Evolutionary conservation across 345 rosid species (phyloP).

Genomic region (Eutrema japonicum): DNA sequence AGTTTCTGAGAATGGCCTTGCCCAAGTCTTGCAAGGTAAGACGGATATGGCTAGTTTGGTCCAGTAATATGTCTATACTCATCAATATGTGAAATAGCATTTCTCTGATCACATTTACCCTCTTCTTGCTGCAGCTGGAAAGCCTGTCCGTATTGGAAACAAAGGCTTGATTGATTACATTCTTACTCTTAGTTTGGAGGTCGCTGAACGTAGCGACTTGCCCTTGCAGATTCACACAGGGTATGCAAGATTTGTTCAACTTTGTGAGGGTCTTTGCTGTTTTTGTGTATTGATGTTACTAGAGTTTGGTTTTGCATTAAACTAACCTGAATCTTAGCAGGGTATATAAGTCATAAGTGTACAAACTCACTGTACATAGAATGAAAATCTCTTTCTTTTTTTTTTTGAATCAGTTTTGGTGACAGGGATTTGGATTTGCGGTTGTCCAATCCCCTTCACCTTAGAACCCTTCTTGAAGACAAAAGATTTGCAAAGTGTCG

Average conservation of each 20-base stretch:
- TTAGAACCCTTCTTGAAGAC: conserved; percentile 77
- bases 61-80: neutral
- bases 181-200: conserved; percentile 64
- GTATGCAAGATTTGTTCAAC: conserved; percentile 48
- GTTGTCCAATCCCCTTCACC: conserved; percentile 87
- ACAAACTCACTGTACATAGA: too few relatives aligned
- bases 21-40: conserved; percentile 63
- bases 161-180: conserved; percentile 85
- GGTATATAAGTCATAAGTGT: too few relatives aligned
- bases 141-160: conserved; percentile 65
- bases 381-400: neutral
- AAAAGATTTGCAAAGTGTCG: conserved; percentile 69
- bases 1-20: conserved; percentile 80
- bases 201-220: conserved; percentile 63
- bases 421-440: conserved; percentile 93
- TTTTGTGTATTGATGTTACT: conserved; percentile 15
- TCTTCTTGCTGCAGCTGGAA: conserved; percentile 61
- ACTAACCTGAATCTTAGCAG: neutral
- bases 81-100: neutral
- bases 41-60: conserved; percentile 12
- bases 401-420: conserved; percentile 60
- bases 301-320: neutral
- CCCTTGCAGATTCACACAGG: conserved; percentile 98
- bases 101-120: conserved; percentile 35
- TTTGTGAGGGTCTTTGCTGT: neutral